Evolutionary conservation across 2,329 filamentous ascomycete species (phyloP).

Genomic region (Orbilia javanica): DNA sequence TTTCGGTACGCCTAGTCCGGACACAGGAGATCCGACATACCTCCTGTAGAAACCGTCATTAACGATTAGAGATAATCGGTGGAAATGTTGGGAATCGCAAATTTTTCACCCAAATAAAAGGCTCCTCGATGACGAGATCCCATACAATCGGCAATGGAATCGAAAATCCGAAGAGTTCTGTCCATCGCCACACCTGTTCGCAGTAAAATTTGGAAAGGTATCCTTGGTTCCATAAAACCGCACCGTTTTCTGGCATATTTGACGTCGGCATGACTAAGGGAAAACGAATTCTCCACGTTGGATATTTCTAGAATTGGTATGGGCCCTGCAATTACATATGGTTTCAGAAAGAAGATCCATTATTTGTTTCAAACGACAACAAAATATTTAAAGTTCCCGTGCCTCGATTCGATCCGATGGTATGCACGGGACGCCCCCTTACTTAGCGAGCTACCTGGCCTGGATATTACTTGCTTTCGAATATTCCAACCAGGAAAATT

Average conservation of each 20-base stretch:
- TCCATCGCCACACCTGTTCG: too few relatives aligned
- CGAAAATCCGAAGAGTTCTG: too few relatives aligned
- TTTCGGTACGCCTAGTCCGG: neutral
- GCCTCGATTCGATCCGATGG: slow-evolving; percentile 1
- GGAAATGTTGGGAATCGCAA: neutral
- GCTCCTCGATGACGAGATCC: too few relatives aligned
- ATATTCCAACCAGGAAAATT: neutral
- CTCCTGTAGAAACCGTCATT: neutral
- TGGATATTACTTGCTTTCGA: too few relatives aligned
- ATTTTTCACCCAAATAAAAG: neutral
- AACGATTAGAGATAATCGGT: too few relatives aligned
- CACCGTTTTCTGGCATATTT: neutral
- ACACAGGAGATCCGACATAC: neutral
- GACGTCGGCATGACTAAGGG: neutral
- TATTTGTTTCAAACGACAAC: neutral
- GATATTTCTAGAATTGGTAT: slow-evolving; percentile 11
- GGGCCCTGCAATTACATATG: neutral
- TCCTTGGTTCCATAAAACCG: too few relatives aligned
- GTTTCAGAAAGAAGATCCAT: neutral
- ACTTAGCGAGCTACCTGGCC: neutral
- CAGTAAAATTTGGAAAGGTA: too few relatives aligned
- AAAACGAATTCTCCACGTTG: neutral
- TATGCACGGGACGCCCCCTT: neutral
- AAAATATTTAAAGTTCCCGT: neutral
- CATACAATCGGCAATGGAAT: too few relatives aligned